Base-by-base conservation (phyloP, 495 filamentous ascomycete species). In the Daldinia decipiens region DNA sequence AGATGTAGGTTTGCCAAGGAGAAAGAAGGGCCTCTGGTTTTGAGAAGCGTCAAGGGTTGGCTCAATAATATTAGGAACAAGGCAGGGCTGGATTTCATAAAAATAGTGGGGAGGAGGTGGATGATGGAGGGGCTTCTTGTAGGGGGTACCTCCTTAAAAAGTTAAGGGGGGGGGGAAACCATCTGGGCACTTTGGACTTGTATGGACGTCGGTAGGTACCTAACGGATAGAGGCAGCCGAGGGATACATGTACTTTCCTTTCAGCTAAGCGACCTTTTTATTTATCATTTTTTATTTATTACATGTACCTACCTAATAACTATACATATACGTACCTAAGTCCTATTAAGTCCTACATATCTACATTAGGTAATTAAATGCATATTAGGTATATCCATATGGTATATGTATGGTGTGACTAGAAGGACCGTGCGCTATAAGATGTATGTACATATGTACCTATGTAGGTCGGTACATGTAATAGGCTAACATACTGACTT, bases 51-150 rank as follows among this genome's bases (percentile, higher is more conserved):
- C 39, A 67, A 55, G 58, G 56, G 27, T 63, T 65, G 56, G n/a
- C n/a, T 43, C 32, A 61, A 60, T 68, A 61, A 73, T 55, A 53
- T 43, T 60, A 52, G 58, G 45, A 59, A 62, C 70, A 68, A 73
- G 65, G 61, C 67, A 74, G 71, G 71, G 65, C 71, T 74, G 63
- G 71, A 66, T 47, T 65, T 58, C 34, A 65, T 66, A 60, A 64
- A 52, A 70, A 71, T 65, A 74, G 67, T 74, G 67, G 68, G 62
- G 71, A 61, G 62, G 62, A 58, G 38, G 59, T 43, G 59, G 55
- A 65, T 39, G 39, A 62, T 68, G 55, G 65, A 72, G 65, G 70
- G 69, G 69, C 34, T 43, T 34, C 15, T 53, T 47, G 40, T 53
- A 47, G 43, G 43, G 43, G 19, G 43, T 47, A 47, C 43, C 43